Percentiles rank a stretch among this genome's conserved stretches.
Evolutionary conservation across 1,284 basidiomycete species (phyloP).

Genomic region (Austroboletus olivaceoglutinosus): DNA sequence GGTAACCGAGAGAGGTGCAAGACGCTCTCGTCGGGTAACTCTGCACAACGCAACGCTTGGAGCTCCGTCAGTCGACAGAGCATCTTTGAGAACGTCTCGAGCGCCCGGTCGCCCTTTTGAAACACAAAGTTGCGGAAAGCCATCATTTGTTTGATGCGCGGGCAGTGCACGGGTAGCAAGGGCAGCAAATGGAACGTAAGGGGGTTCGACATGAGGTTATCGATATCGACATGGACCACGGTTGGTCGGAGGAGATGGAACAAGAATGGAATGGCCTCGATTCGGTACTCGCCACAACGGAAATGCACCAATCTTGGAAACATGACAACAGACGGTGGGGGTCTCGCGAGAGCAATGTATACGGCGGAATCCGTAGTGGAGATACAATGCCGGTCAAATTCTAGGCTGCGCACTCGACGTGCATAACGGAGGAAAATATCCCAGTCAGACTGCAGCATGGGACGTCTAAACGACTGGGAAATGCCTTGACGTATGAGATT

Average conservation of each 20-base stretch:
- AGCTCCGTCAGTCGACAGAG: conserved; percentile 25
- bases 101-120: conserved; percentile 21
- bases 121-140: conserved; percentile 31
- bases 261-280: conserved; percentile 23
- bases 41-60: conserved; percentile 27
- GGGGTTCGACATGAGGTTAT: conserved; percentile 29
- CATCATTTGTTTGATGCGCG: conserved; percentile 28
- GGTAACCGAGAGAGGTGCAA: conserved; percentile 20
- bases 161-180: conserved; percentile 19
- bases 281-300: conserved; percentile 26
- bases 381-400: conserved; percentile 28
- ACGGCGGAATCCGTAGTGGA: conserved; percentile 23
- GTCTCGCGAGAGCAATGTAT: conserved; percentile 18
- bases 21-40: conserved; percentile 24
- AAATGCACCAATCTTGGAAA: conserved; percentile 26
- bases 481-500: conserved; percentile 5
- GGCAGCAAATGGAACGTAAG: conserved; percentile 21
- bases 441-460: conserved; percentile 26
- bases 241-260: conserved; percentile 24
- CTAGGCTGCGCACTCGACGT: conserved; percentile 29
- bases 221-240: conserved; percentile 28
- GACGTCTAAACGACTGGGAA: conserved; percentile 26
- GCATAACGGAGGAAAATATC: conserved; percentile 30
- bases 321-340: conserved; percentile 18
- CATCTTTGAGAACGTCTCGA: conserved; percentile 23